Evolutionary conservation across 352 stramenopile genomes (phyloP).

Genomic region (Phytophthora melonis): DNA sequence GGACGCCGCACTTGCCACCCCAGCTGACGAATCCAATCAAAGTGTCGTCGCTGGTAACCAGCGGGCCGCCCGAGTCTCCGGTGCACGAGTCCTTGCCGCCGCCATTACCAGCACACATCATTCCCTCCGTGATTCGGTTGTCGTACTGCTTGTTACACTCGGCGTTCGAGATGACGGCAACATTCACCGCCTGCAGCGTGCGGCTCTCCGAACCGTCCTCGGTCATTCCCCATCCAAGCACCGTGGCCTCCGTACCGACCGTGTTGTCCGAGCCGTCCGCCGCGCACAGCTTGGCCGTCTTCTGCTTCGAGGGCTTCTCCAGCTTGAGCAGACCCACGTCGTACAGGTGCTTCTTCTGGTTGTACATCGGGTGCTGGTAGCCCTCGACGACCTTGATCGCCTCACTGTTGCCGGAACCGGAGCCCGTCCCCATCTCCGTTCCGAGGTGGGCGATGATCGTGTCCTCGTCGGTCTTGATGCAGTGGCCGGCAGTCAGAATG

Average conservation of each 20-base stretch:
- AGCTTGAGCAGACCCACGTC: constrained; percentile 42
- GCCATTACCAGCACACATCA: constrained; percentile 66
- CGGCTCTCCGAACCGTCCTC: constrained; percentile 39
- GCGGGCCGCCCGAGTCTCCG: constrained; percentile 66
- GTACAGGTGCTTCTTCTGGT: constrained; percentile 35
- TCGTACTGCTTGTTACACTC: constrained; percentile 65
- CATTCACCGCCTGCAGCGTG: constrained; percentile 56
- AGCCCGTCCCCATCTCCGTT: constrained; percentile 23
- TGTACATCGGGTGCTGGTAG: constrained; percentile 38
- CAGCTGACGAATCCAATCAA: constrained; percentile 70
- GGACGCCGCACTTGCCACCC: constrained; percentile 59
- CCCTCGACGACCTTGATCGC: constrained; percentile 36
- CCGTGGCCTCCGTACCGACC: constrained; percentile 55
- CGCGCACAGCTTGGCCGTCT: constrained; percentile 44
- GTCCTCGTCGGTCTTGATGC: constrained; percentile 52
- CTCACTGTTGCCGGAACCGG: constrained; percentile 18
- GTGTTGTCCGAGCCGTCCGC: constrained; percentile 57
- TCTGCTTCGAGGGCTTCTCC: constrained; percentile 29
- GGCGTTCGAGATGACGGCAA: constrained; percentile 60
- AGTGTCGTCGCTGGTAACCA: constrained; percentile 52
- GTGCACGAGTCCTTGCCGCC: constrained; percentile 67
- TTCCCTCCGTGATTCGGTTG: constrained; percentile 62
- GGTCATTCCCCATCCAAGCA: constrained; percentile 63
- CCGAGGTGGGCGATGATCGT: constrained; percentile 48
- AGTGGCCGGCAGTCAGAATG: constrained; percentile 76